phyloP scores from a whole-genome alignment of 345 rosid genomes.

The Ricinus communis region DNA sequence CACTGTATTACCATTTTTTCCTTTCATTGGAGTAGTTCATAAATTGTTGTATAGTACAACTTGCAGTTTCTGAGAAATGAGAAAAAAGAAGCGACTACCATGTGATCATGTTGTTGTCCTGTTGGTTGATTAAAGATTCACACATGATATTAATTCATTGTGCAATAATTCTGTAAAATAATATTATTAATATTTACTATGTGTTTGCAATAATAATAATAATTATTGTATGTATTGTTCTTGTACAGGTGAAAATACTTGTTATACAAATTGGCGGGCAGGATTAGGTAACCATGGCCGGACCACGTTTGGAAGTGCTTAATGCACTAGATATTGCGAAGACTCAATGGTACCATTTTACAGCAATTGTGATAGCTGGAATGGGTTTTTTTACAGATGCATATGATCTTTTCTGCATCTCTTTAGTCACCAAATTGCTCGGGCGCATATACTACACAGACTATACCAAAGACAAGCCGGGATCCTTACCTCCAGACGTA shows the following conservation, averaged over 20 bases:
- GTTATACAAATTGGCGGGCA: not conserved
- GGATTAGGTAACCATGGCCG: constrained; percentile 2
- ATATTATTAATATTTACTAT: too few species aligned
- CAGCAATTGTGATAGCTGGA: constrained; percentile 29
- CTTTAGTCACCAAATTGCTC: constrained; percentile 24
- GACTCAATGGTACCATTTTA: constrained; percentile 29
- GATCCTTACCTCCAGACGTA: constrained; percentile 14
- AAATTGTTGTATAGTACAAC: not conserved
- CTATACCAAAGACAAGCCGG: constrained; percentile 11
- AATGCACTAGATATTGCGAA: constrained; percentile 26
- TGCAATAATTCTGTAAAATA: not conserved
- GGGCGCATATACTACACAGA: constrained; percentile 27
- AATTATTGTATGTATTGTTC: not conserved
- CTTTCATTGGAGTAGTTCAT: not conserved
- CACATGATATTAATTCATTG: not conserved
- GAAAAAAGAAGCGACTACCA: not conserved
- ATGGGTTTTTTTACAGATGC: constrained; percentile 38
- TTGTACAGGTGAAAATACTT: not conserved
- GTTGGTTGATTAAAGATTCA: not conserved
- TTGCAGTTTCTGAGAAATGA: not conserved
- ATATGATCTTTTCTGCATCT: constrained; percentile 28
- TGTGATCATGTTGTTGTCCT: constrained; percentile 5
- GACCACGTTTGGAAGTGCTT: constrained; percentile 18
- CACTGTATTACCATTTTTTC: not conserved
- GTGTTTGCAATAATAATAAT: too few species aligned